phyloP scores from a whole-genome alignment of 768 basidiomycete species.

The Hydnomerulius pinastri region DNA sequence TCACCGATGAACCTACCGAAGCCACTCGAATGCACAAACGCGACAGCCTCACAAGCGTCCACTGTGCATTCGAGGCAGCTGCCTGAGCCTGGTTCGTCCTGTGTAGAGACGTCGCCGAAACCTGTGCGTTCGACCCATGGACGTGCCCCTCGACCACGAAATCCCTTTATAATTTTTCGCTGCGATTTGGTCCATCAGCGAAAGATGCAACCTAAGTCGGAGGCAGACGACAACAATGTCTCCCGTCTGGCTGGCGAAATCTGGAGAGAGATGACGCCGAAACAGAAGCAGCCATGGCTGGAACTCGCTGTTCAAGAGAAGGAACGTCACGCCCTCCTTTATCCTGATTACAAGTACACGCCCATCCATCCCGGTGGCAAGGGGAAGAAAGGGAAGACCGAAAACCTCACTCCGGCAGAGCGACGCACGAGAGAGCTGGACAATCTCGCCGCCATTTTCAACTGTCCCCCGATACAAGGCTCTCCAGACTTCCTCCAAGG shows the following conservation, averaged over 20 bases:
- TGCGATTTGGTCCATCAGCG: slow-evolving; percentile 70
- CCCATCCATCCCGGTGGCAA: slow-evolving; percentile 30
- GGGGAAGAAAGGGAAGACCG: slow-evolving; percentile 21
- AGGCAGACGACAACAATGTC: slow-evolving; percentile 69
- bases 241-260: slow-evolving; percentile 65
- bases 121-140: slow-evolving; percentile 17
- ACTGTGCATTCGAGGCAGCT: slow-evolving; percentile 15
- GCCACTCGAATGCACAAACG: slow-evolving; percentile 7
- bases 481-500: too few species aligned
- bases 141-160: slow-evolving; percentile 64
- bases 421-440: slow-evolving; percentile 6
- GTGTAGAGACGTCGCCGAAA: slow-evolving; percentile 14
- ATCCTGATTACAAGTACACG: slow-evolving; percentile 48
- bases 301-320: slow-evolving; percentile 52
- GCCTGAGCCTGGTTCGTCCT: slow-evolving; percentile 28
- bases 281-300: slow-evolving; percentile 51
- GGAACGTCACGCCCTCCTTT: slow-evolving; percentile 38
- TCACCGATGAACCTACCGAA: slow-evolving; percentile 9
- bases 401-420: not conserved
- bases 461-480: not conserved
- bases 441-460: slow-evolving; percentile 4
- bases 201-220: slow-evolving; percentile 52
- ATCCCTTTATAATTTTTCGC: slow-evolving; percentile 81
- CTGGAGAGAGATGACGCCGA: slow-evolving; percentile 58
- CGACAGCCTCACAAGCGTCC: not conserved